A percentile compares a stretch with the other conserved stretches of the same genome.
Conservation (phyloP, 495 filamentous ascomycete genomes). For the Tuber melanosporum region DNA sequence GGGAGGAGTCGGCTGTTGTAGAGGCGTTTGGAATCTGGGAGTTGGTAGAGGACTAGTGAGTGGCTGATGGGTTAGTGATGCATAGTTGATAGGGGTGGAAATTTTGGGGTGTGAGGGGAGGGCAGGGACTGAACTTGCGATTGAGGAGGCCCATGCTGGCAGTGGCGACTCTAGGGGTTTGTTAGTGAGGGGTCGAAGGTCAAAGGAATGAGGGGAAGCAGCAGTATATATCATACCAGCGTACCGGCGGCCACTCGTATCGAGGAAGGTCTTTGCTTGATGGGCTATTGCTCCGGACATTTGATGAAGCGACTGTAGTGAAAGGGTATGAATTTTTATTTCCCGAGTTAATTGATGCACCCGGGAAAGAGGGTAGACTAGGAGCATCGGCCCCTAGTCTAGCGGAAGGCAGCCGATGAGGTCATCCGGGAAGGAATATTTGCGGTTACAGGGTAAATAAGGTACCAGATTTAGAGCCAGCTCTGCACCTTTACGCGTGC, state of each 20-base stretch:
- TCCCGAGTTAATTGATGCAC: not conserved
- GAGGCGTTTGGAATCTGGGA: conserved; percentile 23
- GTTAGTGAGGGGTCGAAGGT: conserved; percentile 13
- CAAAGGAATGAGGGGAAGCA: conserved; percentile 1
- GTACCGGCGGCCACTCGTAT: conserved; percentile 26
- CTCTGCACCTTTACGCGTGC: not conserved
- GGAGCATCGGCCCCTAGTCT: not conserved
- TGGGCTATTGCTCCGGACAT: conserved; percentile 28
- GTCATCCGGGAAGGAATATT: conserved; percentile 28
- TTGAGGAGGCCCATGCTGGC: conserved; percentile 32
- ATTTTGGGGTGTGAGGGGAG: not conserved
- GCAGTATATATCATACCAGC: conserved; percentile 14
- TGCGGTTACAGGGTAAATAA: not conserved
- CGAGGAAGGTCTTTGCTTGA: conserved; percentile 19
- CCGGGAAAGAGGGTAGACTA: not conserved
- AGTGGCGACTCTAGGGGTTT: conserved; percentile 31
- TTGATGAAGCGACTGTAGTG: not conserved
- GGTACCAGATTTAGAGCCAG: not conserved
- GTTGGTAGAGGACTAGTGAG: conserved; percentile 23
- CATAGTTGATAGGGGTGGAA: conserved; percentile 4
- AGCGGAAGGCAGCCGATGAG: conserved; percentile 13
- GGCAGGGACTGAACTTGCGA: conserved; percentile 16
- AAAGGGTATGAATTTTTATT: conserved; percentile 6
- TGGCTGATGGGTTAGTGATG: not conserved
- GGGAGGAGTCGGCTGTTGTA: conserved; percentile 22